Percentiles rank a stretch among this genome's conserved stretches.
Evolutionary conservation across 1,284 basidiomycete genomes (phyloP).

Genomic region (Omphalotus olearius): DNA sequence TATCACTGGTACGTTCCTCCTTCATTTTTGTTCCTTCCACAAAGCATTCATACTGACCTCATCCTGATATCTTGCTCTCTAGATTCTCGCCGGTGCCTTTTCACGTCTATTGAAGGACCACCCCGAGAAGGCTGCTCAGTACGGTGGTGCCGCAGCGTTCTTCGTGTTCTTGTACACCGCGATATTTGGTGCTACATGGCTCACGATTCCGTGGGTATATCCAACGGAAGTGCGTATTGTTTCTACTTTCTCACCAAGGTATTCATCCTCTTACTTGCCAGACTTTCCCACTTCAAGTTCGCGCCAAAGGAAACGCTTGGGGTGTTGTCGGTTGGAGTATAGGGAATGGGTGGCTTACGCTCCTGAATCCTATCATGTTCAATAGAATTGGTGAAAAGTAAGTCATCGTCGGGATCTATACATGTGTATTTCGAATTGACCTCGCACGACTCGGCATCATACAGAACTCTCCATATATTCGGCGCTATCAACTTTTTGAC

Average conservation of each 20-base stretch:
- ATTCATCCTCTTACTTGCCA: constrained; percentile 2
- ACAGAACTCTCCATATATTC: constrained; percentile 40
- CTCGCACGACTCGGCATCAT: constrained; percentile 11
- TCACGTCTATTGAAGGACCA: constrained; percentile 37
- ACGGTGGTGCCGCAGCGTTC: constrained; percentile 43
- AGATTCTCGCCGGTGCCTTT: constrained; percentile 45
- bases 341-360: constrained; percentile 40
- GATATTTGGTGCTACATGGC: constrained; percentile 50
- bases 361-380: constrained; percentile 31
- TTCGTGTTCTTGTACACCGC: constrained; percentile 47
- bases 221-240: constrained; percentile 24
- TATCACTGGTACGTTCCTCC: constrained; percentile 19
- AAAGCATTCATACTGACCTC: constrained; percentile 21
- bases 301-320: constrained; percentile 53
- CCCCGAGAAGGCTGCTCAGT: constrained; percentile 37
- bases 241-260: not conserved
- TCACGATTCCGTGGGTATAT: constrained; percentile 53
- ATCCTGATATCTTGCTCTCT: not conserved
- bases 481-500: constrained; percentile 43
- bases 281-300: constrained; percentile 62
- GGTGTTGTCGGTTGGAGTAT: constrained; percentile 50
- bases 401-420: constrained; percentile 2
- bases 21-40: not conserved
- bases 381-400: constrained; percentile 33
- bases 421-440: not conserved